Evolutionary conservation across 148 eudicot species (phyloP), one percentile per base, ranked within the genome.

Genomic region (Rhododendron ovatum): DNA sequence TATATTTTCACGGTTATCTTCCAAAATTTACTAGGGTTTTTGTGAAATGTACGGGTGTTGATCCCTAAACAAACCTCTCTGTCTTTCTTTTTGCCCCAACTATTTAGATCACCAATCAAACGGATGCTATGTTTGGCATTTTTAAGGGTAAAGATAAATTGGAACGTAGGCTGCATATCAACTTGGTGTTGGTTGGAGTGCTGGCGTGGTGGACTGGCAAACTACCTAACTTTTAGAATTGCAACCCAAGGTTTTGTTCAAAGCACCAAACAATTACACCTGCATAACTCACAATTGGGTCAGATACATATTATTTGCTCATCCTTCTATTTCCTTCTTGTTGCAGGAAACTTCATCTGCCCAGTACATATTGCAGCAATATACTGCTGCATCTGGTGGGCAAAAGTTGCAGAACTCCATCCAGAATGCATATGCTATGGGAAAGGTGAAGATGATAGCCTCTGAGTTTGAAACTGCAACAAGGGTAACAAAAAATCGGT

Each of bases 271-370:
- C 30, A 77, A 9, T 20, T 9, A 43, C 48, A 7, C 79, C 10
- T 75, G 79, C 45, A 17, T 28, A 75, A 75, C 50, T 8, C 81
- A 24, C 17, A 20, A 39, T 7, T 20, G 63, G 35, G 11, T 78
- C 79, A 15, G 47, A 28, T 12, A 51, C 83, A 4, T 51, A 5
- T 4, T 73, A 35, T 69, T 63, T 24, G 43, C 81, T 45, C 51
- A n/a, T 26, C 10, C 77, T 57, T 80, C 37, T 3, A 4, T 55
- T 24, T 84, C 73, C 5, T 14, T 71, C 3, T 26, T 81, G 18
- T 82, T 84, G 87, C 86, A 92, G 94, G 94, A 92, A 89, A 89
- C 87, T 63, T 92, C 94, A 15, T 92, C 91, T 39, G 94, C 94
- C 5, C 92, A 90, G 71, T 92, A 92, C 87, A 92, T 92, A 86